Evolutionary conservation across 805 yeast genomes (phyloP).

Genomic region (Metschnikowia hibisci): DNA sequence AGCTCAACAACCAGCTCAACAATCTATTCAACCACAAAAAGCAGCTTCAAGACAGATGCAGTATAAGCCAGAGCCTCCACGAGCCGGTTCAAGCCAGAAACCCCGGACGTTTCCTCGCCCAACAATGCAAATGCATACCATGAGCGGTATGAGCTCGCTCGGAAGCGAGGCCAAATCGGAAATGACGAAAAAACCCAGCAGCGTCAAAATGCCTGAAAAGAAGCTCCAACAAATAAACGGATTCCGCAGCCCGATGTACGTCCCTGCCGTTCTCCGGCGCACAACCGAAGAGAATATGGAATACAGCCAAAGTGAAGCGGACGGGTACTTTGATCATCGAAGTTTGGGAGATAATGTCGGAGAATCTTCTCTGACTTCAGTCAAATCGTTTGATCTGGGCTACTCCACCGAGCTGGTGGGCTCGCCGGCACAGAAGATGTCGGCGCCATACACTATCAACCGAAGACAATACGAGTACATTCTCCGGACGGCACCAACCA

Average conservation of each 20-base stretch:
- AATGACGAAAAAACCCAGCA: not conserved
- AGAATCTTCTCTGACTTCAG: constrained; percentile 21
- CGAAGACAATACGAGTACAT: constrained; percentile 25
- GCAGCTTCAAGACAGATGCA: too few relatives aligned
- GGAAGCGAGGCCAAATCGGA: constrained; percentile 1
- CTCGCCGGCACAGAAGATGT: constrained; percentile 10
- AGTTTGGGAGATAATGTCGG: not conserved
- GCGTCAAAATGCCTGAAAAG: constrained; percentile 11
- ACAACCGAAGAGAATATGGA: constrained; percentile 19
- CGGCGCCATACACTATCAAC: constrained; percentile 13
- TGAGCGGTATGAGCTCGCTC: not conserved
- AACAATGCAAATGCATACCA: not conserved
- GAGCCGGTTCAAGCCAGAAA: not conserved
- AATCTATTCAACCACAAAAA: not conserved
- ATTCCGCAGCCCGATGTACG: constrained; percentile 80
- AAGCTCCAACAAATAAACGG: constrained; percentile 68
- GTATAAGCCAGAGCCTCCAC: not conserved
- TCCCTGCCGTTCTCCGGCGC: constrained; percentile 80
- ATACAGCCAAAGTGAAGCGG: constrained; percentile 6
- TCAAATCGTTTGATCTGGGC: constrained; percentile 32
- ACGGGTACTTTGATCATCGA: not conserved
- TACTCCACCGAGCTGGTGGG: constrained; percentile 26
- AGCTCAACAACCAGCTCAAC: not conserved
- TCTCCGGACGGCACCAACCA: constrained; percentile 45
- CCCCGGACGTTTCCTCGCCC: not conserved